Evolutionary conservation across 1,284 basidiomycete genomes (phyloP).

Genomic region (Ceratobasidium sp.): DNA sequence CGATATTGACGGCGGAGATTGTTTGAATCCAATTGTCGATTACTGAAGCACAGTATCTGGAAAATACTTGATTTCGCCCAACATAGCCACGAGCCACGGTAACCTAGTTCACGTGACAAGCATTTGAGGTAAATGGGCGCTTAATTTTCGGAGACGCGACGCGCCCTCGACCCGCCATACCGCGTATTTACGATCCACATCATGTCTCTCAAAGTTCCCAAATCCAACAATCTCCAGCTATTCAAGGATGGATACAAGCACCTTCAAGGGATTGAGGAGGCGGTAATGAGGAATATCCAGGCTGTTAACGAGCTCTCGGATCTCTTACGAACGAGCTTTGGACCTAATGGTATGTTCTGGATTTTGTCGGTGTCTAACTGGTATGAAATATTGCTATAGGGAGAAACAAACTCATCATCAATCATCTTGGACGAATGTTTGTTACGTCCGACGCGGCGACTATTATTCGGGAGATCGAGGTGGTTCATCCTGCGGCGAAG

Average conservation of each 20-base stretch:
- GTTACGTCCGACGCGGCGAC: slow-evolving; percentile 99
- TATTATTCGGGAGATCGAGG: slow-evolving; percentile 98
- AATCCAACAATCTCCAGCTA: slow-evolving; percentile 88
- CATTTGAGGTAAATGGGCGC: slow-evolving; percentile 21
- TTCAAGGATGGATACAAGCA: slow-evolving; percentile 98
- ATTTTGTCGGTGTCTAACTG: background rate
- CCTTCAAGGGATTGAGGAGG: slow-evolving; percentile 91
- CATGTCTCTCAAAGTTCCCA: slow-evolving; percentile 98
- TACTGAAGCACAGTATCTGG: too few species aligned
- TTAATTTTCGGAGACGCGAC: slow-evolving; percentile 47
- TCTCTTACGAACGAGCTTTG: slow-evolving; percentile 96
- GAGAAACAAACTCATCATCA: slow-evolving; percentile 95
- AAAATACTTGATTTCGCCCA: too few species aligned
- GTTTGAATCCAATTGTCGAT: too few species aligned
- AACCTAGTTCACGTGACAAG: background rate
- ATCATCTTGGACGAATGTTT: slow-evolving; percentile 95
- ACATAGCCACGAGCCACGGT: too few species aligned
- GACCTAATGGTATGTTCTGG: slow-evolving; percentile 84
- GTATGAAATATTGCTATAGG: slow-evolving; percentile 63
- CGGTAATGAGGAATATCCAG: slow-evolving; percentile 94
- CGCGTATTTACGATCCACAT: slow-evolving; percentile 22
- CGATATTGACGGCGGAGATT: too few species aligned
- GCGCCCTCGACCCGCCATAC: slow-evolving; percentile 42
- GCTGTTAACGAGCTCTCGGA: slow-evolving; percentile 95
- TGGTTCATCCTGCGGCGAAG: slow-evolving; percentile 98